Conservation (phyloP, 176 grass and related monocot species). For the Saccharum spontaneum region DNA sequence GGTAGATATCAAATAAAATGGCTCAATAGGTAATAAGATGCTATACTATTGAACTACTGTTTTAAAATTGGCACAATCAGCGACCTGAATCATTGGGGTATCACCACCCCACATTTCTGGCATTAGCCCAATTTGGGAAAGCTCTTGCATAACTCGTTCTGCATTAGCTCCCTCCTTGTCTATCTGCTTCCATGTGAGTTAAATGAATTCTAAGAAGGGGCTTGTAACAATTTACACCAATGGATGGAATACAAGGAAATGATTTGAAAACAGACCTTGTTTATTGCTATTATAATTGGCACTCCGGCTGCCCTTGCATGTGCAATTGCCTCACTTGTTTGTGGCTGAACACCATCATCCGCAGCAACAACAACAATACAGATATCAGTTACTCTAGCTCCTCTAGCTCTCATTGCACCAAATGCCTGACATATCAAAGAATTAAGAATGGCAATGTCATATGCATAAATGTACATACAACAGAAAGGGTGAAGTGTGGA, state of each 20-base stretch:
- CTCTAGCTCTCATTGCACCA: slow-evolving; percentile 98
- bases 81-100: slow-evolving; percentile 86
- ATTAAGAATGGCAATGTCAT: slow-evolving; percentile 26
- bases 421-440: slow-evolving; percentile 70
- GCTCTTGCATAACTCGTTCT: slow-evolving; percentile 92
- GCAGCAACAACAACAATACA: slow-evolving; percentile 89
- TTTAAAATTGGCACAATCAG: slow-evolving; percentile 33
- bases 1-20: slow-evolving; percentile 41
- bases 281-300: slow-evolving; percentile 92
- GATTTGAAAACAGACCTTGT: slow-evolving; percentile 66
- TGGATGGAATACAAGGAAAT: slow-evolving; percentile 13
- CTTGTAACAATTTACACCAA: background rate
- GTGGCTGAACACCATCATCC: slow-evolving; percentile 93
- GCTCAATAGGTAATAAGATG: slow-evolving; percentile 33
- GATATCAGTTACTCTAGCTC: slow-evolving; percentile 91
- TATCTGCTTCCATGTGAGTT: slow-evolving; percentile 51
- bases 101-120: slow-evolving; percentile 96
- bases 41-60: slow-evolving; percentile 28
- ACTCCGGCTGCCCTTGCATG: slow-evolving; percentile 95
- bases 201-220: slow-evolving; percentile 17
- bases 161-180: slow-evolving; percentile 93
- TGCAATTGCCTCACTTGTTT: slow-evolving; percentile 94
- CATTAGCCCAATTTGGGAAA: slow-evolving; percentile 86
- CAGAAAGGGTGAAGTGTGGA: background rate
- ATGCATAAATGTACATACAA: background rate